Conservation (phyloP, 495 filamentous ascomycete species). For the Amniculicola lignicola region DNA sequence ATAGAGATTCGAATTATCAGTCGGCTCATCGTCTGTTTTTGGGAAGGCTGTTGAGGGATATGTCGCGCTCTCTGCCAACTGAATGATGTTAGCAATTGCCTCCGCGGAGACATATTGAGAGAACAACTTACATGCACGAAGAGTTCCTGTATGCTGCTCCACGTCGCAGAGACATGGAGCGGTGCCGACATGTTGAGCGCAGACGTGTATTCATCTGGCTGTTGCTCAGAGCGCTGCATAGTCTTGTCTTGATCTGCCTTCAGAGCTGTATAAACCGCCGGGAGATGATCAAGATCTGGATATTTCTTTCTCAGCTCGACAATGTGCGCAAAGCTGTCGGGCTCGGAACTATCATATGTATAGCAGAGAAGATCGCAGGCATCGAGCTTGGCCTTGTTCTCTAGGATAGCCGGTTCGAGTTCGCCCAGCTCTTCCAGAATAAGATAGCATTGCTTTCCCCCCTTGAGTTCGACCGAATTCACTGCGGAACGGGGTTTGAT, state of each 20-base stretch:
- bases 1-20: conserved; percentile 78
- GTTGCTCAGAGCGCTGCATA: conserved; percentile 82
- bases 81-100: conserved; percentile 23
- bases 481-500: conserved; percentile 91
- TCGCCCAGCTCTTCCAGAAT: conserved; percentile 96
- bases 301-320: conserved; percentile 71
- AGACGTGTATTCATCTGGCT: conserved; percentile 89
- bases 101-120: background rate
- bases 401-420: conserved; percentile 85
- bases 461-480: conserved; percentile 93
- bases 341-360: conserved; percentile 93
- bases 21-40: conserved; percentile 75
- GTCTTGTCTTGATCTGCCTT: conserved; percentile 95
- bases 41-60: conserved; percentile 85
- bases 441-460: conserved; percentile 94
- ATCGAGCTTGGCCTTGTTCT: conserved; percentile 88
- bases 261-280: conserved; percentile 83
- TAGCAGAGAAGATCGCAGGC: conserved; percentile 92
- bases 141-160: conserved; percentile 84
- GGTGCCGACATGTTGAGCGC: conserved; percentile 77
- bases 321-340: conserved; percentile 90
- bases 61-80: conserved; percentile 84
- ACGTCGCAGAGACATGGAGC: conserved; percentile 88
- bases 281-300: conserved; percentile 79
- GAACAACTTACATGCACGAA: conserved; percentile 60